Evolutionary conservation across 345 rosid species (phyloP), one percentile per base, ranked within the genome.

Genomic region (Linum tenue): DNA sequence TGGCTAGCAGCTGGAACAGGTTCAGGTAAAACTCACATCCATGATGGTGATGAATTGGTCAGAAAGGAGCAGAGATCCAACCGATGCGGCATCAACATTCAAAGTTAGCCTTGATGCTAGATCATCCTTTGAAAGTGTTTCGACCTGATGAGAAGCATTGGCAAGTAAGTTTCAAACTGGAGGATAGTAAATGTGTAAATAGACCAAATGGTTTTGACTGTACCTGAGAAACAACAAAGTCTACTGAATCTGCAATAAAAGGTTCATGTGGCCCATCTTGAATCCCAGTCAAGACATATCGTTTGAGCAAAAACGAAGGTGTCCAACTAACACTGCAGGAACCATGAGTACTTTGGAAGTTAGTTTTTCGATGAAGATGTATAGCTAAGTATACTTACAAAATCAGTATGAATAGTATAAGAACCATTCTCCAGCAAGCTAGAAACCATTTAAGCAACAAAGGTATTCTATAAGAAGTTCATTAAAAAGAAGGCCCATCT

Each of bases 251-350:
- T 35, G 99, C 97, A 35, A 95, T 95, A 72, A 95, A 95, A 51
- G 98, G 95, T 81, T 95, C 99, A 16, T 91, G 94, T 69, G 97
- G 99, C 60, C 98, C 97, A 67, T 89, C 91, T 40, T 87, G 96
- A 69, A 95, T 95, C 73, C 98, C 97, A 43, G 94, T 87, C 77
- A 91, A 81, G 62, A 91, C 87, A 37, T 94, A 85, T 60, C 96
- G 80, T 77, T 94, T 94, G 73, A 94, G 81, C 84, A 91, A 73
- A 81, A 94, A 94, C 5, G 98, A 83, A 39, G 99, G 99, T 17
- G 98, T 84, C 99, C 99, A 95, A 71, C 96, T 76, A 58, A 95
- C 99, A 72, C 99, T 95, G 95, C 88, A 85, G 17, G 67, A 64
- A 59, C 55, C 71, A 79, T 59, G 11, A 36, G 5, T 59, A 58